Percentiles rank a stretch among this genome's conserved stretches.
phyloP scores from a whole-genome alignment of 208 protist genomes.

The Naegleria gruberi region DNA sequence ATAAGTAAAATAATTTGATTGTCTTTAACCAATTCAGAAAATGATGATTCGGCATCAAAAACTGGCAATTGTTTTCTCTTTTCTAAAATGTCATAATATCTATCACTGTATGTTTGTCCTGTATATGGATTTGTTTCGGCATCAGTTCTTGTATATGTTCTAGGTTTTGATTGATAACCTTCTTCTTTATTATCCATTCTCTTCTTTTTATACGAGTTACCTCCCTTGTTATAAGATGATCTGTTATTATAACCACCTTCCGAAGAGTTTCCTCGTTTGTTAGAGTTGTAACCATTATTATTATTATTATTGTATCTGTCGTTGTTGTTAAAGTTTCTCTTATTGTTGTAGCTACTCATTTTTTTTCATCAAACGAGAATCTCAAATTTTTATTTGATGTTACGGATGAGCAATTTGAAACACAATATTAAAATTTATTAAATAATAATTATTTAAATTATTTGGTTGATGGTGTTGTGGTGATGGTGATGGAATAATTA shows the following conservation, averaged over 20 bases:
- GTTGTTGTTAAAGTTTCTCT: not conserved
- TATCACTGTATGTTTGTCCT: constrained; percentile 46
- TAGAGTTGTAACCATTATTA: not conserved
- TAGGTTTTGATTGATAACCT: not conserved
- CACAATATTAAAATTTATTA: too few relatives aligned
- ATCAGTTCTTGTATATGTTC: not conserved
- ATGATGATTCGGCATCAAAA: constrained; percentile 58
- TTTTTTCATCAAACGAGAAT: too few relatives aligned
- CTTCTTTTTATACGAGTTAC: not conserved
- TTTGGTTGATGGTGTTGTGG: too few relatives aligned
- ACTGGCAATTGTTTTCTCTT: constrained; percentile 63
- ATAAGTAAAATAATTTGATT: constrained; percentile 64
- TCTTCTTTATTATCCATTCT: not conserved
- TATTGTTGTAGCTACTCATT: not conserved
- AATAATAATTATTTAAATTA: too few relatives aligned
- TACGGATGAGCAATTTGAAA: too few relatives aligned
- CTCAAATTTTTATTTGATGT: too few relatives aligned
- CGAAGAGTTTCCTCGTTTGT: too few relatives aligned
- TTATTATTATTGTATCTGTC: not conserved
- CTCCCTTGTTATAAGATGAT: too few relatives aligned
- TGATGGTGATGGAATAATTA: too few relatives aligned
- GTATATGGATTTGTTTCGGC: constrained; percentile 43
- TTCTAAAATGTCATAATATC: constrained; percentile 73
- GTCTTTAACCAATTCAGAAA: constrained; percentile 48
- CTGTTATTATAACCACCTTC: too few relatives aligned